Base-by-base conservation (phyloP, 257 asterid species). In the Solanum appendiculatum region DNA sequence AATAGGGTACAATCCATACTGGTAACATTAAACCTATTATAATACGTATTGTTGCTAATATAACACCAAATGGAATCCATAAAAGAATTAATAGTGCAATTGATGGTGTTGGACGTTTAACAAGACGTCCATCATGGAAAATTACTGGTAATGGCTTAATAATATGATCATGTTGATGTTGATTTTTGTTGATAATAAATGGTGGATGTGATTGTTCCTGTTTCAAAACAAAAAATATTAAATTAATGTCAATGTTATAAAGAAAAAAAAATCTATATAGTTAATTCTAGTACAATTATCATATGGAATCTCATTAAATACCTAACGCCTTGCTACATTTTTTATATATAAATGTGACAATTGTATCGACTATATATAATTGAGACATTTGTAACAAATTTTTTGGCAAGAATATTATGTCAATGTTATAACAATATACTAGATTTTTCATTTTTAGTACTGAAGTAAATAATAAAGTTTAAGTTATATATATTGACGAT, bases 41-140 rank as follows among this genome's bases (percentile, higher is more conserved):
- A 8, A 96, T 95, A 42, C 98, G 96, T 86, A 92, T 86, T 37
- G 25, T 14, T 3, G 98, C 95, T 2, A 96, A 91, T 23, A 93
- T 8, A 85, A 92, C 69, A 18, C 99, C 99, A 0, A 96, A 12
- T 1, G 99, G 99, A 87, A 94, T 90, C 98, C 98, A 95, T 66
- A 94, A 20, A 74, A 96, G 90, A 89, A 94, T 94, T 21, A 95
- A 58, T 33, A 96, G 91, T 16, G 97, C 96, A n/a, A 90, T 84
- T 0, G 88, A 33, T 3, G 98, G 98, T 2, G 97, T 95, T 5
- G 99, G 99, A 1, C 98, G 95, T 87, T 89, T 93, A 0, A 85
- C 98, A 2, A 96, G 93, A 33, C 99, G 97, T 72, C 99, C 98
- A 42, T 96, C 99, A 84, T 96, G 99, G 91, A 95, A 96, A 86